Evolutionary conservation across 2,329 filamentous ascomycete genomes (phyloP), one percentile per base, ranked within the genome.

Genomic region (Phyllosticta ampelicida): DNA sequence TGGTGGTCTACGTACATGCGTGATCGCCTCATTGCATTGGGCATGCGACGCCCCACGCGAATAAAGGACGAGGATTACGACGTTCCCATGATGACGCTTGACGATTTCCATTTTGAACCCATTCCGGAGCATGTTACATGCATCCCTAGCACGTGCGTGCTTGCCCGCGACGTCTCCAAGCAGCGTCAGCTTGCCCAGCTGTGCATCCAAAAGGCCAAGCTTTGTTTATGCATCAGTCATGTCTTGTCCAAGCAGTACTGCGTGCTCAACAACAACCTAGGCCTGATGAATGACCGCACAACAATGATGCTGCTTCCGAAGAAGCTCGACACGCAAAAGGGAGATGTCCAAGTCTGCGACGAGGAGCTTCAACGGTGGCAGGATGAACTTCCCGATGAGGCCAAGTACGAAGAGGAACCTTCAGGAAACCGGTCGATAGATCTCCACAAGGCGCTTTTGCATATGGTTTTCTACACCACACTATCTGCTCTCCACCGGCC

Each of bases 1-100:
- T 97, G 92, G 92, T 97, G 92, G 92, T 95, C 89, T 29, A 95
- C 89, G 62, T 96, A 95, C 68, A 96, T 96, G 84, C 86, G 91
- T 57, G 92, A 97, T 72, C 87, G 91, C 53, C 80, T 96, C 49
- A 90, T 96, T 62, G 92, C 92, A 1, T 77, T 97, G 11, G 92
- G 92, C 58, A 96, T 96, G 91, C 84, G 92, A 59, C 84, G 92
- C 56, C 91, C 91, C 4, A 96, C 90, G 48, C 81, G 91, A 56
- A 95, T 96, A 72, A 95, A 95, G 77, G 86, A 90, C 61, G 89
- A 94, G 66, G 91, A 96, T 70, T 96, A 89, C 68, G 89, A 96
- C 68, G 90, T 96, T 28, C 89, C 91, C 0, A 94, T 96, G 89
- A 78, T 96, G 54, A 84, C 83, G 13, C 77, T 94, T 64, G 79